Evolutionary conservation across 1,284 basidiomycete genomes (phyloP).

Genomic region (Sphaerobolus stellatus): DNA sequence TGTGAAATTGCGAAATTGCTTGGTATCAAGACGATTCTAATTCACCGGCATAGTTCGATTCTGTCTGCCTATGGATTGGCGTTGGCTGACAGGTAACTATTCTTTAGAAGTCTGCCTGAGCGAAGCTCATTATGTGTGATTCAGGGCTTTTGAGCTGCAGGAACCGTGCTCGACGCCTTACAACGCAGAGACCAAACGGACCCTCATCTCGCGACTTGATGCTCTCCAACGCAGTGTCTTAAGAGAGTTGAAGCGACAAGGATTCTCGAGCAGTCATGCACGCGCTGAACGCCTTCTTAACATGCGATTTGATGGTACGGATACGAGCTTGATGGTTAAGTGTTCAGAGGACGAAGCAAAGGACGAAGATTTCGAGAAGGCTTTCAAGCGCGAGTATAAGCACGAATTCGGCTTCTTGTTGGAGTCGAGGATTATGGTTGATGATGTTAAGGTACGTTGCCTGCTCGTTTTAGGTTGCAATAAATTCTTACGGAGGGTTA

Average conservation of each 20-base stretch:
- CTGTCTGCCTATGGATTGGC: constrained; percentile 89
- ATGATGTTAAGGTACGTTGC: constrained; percentile 80
- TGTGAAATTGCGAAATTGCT: constrained; percentile 83
- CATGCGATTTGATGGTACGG: constrained; percentile 90
- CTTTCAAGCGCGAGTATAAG: constrained; percentile 77
- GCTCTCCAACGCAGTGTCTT: constrained; percentile 63
- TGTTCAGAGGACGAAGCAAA: constrained; percentile 48
- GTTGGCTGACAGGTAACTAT: constrained; percentile 75
- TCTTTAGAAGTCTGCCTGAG: not conserved
- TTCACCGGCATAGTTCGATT: constrained; percentile 85
- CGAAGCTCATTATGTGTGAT: not conserved
- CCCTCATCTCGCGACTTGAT: constrained; percentile 65
- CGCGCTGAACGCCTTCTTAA: constrained; percentile 82
- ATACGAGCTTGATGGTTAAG: constrained; percentile 88
- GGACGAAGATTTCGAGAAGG: constrained; percentile 74
- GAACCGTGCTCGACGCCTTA: constrained; percentile 83
- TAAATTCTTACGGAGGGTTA: not conserved
- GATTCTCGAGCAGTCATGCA: constrained; percentile 73
- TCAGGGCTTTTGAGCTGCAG: constrained; percentile 79
- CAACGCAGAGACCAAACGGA: constrained; percentile 49
- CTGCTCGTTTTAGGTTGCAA: not conserved
- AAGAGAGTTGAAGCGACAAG: constrained; percentile 70
- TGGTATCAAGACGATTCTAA: constrained; percentile 81
- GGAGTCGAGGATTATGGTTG: constrained; percentile 81
- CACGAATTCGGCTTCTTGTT: constrained; percentile 91